Base-by-base conservation (phyloP, 2,329 filamentous ascomycete genomes). In the Acrocalymma vagum region DNA sequence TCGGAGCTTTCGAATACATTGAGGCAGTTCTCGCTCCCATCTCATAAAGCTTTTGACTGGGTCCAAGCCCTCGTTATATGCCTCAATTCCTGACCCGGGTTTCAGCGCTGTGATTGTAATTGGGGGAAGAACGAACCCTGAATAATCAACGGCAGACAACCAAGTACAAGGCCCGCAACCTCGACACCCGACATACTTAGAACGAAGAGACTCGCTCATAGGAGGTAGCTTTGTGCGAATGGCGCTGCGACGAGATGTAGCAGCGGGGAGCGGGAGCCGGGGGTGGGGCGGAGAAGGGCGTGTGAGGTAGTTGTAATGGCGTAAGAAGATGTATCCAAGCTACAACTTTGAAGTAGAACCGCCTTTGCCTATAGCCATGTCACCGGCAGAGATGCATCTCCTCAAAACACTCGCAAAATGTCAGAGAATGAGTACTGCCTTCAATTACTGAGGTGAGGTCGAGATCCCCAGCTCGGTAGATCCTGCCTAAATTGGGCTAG, bases 51-150 rank as follows among this genome's bases (percentile, higher is more conserved):
- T 54, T 38, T 72, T 72, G 29, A 73, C 53, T 0, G 63, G 69
- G 38, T 73, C 67, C 3, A 73, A 54, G 3, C 72, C 66, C 28
- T 70, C 65, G 26, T 70, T 65, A 33, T 72, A 72, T 23, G 58
- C 58, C 24, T 71, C 66, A n/a, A 62, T 59, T 3, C 55, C 57
- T 64, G 35, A 7, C 5, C n/a, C 13, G 16, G 7, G 5, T 17
- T 52, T 2, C 53, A n/a, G n/a, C n/a, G 39, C 36, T 26, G 4
- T 22, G n/a, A 36, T 20, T 8, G 49, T 50, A 4, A 47, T 42
- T 14, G 6, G 10, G 13, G 9, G n/a, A 17, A 20, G 13, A 14
- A 29, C 44, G 9, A 7, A 61, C 61, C 60, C 45, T 62, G 57
- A 13, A 74, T 67, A 5, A 73, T 42, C 2, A 75, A 38, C 5